A percentile compares a stretch with the other conserved stretches of the same genome.
phyloP scores from a whole-genome alignment of 768 basidiomycete genomes.

The Hygrocybe coccinea region DNA sequence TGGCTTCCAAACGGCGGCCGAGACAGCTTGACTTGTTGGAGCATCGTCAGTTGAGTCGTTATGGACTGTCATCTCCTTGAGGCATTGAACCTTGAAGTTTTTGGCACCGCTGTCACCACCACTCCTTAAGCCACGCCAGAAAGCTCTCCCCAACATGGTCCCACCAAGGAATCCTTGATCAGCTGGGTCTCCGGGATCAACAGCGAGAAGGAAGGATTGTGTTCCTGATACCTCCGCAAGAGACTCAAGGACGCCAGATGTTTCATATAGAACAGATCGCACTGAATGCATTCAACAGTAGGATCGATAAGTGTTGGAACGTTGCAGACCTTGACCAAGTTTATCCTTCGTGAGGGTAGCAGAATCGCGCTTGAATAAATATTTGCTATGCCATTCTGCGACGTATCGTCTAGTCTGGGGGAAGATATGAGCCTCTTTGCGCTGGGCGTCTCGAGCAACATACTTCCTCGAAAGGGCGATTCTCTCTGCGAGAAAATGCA shows the following conservation, averaged over 20 bases:
- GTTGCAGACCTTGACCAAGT: constrained; percentile 8
- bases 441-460: constrained; percentile 17
- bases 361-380: constrained; percentile 42
- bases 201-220: constrained; percentile 59
- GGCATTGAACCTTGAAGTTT: constrained; percentile 48
- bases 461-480: constrained; percentile 58
- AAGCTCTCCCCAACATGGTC: constrained; percentile 54
- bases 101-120: constrained; percentile 57
- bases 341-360: neutral
- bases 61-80: constrained; percentile 24
- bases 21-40: constrained; percentile 8
- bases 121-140: constrained; percentile 56
- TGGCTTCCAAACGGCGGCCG: constrained; percentile 21
- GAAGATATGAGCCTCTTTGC: constrained; percentile 15
- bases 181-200: constrained; percentile 44
- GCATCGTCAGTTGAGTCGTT: constrained; percentile 10
- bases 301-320: neutral
- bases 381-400: constrained; percentile 60
- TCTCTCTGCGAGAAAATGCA: constrained; percentile 58
- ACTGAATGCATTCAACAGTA: constrained; percentile 30
- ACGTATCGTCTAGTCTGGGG: constrained; percentile 46
- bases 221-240: constrained; percentile 46
- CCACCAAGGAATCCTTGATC: constrained; percentile 63
- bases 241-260: constrained; percentile 52
- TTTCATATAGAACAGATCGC: constrained; percentile 41